Conservation (phyloP, 768 basidiomycete genomes). For the Saitozyma sp. region DNA sequence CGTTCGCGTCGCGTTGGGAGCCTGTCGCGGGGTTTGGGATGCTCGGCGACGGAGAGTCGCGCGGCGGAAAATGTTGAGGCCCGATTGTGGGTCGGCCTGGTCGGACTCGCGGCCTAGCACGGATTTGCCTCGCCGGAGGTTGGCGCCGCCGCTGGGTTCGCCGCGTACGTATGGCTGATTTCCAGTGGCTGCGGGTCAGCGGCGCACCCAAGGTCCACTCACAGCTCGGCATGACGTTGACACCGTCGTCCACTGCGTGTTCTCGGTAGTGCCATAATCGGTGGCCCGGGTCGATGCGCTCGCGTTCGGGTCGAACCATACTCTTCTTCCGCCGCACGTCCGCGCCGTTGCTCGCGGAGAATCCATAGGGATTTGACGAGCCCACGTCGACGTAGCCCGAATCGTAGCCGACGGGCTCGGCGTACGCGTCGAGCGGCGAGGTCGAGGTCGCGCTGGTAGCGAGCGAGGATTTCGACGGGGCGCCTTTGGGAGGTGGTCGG, state of each 20-base stretch:
- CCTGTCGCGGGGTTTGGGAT: slow-evolving; percentile 56
- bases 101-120: slow-evolving; percentile 80
- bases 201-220: slow-evolving; percentile 50
- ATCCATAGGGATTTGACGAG: slow-evolving; percentile 30
- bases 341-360: slow-evolving; percentile 36
- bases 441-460: slow-evolving; percentile 18
- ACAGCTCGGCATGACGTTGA: slow-evolving; percentile 76
- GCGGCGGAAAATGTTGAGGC: slow-evolving; percentile 86
- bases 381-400: slow-evolving; percentile 38
- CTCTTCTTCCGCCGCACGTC: slow-evolving; percentile 76
- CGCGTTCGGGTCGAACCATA: slow-evolving; percentile 86
- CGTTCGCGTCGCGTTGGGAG: slow-evolving; percentile 53
- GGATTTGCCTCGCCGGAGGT: slow-evolving; percentile 74
- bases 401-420: slow-evolving; percentile 25
- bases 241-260: slow-evolving; percentile 76
- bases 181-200: slow-evolving; percentile 39
- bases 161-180: slow-evolving; percentile 34
- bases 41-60: slow-evolving; percentile 70
- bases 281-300: slow-evolving; percentile 93
- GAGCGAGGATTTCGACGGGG: slow-evolving; percentile 29
- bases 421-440: slow-evolving; percentile 11
- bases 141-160: slow-evolving; percentile 24
- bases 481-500: slow-evolving; percentile 36
- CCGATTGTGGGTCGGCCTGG: slow-evolving; percentile 79
- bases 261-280: slow-evolving; percentile 90